Evolutionary conservation across 1,284 basidiomycete genomes (phyloP).

Genomic region (Ustilago tritici): DNA sequence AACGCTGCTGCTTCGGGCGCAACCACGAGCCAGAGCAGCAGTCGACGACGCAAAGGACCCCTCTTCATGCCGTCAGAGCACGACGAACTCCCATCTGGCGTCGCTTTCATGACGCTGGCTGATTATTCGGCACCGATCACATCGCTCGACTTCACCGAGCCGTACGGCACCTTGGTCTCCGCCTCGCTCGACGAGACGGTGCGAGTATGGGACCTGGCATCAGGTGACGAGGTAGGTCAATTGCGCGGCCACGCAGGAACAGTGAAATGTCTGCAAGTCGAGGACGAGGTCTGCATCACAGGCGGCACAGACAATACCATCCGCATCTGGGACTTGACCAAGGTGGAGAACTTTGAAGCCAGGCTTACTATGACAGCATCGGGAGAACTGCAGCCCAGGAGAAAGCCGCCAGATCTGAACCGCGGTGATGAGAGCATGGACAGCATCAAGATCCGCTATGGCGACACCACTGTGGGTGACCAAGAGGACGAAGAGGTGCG

Average conservation of each 20-base stretch:
- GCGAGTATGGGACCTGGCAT: slow-evolving; percentile 87
- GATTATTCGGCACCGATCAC: slow-evolving; percentile 85
- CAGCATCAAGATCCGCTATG: slow-evolving; percentile 48
- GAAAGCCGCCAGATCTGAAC: slow-evolving; percentile 30
- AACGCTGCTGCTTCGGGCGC: slow-evolving; percentile 43
- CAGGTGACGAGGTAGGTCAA: slow-evolving; percentile 70
- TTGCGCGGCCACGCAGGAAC: slow-evolving; percentile 62
- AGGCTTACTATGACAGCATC: slow-evolving; percentile 54
- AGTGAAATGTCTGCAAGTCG: slow-evolving; percentile 92
- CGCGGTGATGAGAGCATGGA: slow-evolving; percentile 37
- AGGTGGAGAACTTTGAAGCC: slow-evolving; percentile 64
- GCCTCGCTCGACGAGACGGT: slow-evolving; percentile 75
- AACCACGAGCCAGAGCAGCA: slow-evolving; percentile 39
- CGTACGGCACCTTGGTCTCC: slow-evolving; percentile 91
- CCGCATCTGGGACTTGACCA: slow-evolving; percentile 66
- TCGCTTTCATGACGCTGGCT: slow-evolving; percentile 95
- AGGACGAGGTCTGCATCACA: slow-evolving; percentile 89
- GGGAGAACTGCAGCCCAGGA: slow-evolving; percentile 42
- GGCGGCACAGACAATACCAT: slow-evolving; percentile 88
- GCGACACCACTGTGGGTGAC: slow-evolving; percentile 30
- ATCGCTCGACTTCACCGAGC: slow-evolving; percentile 93
- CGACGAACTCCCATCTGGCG: slow-evolving; percentile 89
- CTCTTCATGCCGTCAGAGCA: slow-evolving; percentile 97
- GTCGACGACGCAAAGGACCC: slow-evolving; percentile 72
- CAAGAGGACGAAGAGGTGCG: slow-evolving; percentile 72